phyloP scores from a whole-genome alignment of 2,329 filamentous ascomycete species.

The Fusarium annulatum region DNA sequence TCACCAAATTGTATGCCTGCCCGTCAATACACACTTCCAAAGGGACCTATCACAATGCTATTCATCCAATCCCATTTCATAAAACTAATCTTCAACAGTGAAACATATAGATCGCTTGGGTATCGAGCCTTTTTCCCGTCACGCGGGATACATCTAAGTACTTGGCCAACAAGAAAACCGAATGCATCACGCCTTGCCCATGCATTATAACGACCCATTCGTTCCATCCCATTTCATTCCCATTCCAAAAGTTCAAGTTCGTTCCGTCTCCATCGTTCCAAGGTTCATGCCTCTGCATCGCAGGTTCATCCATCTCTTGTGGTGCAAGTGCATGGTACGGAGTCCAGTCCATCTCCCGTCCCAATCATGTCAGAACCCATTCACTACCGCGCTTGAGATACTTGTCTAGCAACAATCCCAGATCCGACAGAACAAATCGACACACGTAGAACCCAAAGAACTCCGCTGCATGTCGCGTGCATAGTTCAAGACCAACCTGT shows the following conservation, averaged over 20 bases:
- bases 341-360: slow-evolving; percentile 13
- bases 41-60: background rate
- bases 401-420: slow-evolving; percentile 89
- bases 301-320: background rate
- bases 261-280: background rate
- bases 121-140: slow-evolving; percentile 41
- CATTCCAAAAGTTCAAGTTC: background rate
- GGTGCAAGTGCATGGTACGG: background rate
- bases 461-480: slow-evolving; percentile 91
- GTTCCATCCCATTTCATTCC: background rate
- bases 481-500: slow-evolving; percentile 93
- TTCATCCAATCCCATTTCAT: background rate
- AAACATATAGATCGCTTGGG: slow-evolving; percentile 45
- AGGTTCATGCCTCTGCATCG: background rate
- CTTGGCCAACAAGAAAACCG: slow-evolving; percentile 30
- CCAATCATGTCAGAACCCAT: slow-evolving; percentile 73
- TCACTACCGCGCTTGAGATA: slow-evolving; percentile 97
- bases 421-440: slow-evolving; percentile 89
- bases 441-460: slow-evolving; percentile 98
- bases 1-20: background rate
- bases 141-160: slow-evolving; percentile 36
- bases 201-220: slow-evolving; percentile 20
- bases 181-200: slow-evolving; percentile 36
- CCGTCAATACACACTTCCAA: background rate
- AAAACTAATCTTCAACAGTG: slow-evolving; percentile 20